Evolutionary conservation across 441 rosid genomes (phyloP).

Genomic region (California macrophylla): DNA sequence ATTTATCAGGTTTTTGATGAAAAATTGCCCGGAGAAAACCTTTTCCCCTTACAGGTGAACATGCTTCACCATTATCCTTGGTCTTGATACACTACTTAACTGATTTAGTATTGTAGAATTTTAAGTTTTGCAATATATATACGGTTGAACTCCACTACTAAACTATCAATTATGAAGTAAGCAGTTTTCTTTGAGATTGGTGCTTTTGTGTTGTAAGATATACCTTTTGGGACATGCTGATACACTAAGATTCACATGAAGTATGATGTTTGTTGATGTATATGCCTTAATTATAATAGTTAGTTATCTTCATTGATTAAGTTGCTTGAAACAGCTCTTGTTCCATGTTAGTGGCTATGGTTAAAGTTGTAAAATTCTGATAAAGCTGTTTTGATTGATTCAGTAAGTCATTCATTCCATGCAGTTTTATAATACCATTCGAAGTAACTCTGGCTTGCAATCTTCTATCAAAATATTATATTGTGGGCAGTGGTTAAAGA

Average conservation of each 20-base stretch:
- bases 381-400: background rate
- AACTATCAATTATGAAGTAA: background rate
- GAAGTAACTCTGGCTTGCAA: background rate
- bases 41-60: slow-evolving; percentile 81
- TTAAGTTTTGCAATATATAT: background rate
- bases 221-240: background rate
- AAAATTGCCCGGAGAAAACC: slow-evolving; percentile 67
- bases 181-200: background rate
- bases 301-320: background rate
- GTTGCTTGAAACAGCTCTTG: background rate
- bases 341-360: background rate
- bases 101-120: background rate
- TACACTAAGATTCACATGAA: background rate
- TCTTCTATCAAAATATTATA: background rate
- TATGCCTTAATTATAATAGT: too few relatives aligned
- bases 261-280: background rate
- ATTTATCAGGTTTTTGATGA: slow-evolving; percentile 66
- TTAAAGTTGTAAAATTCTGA: background rate
- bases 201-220: background rate
- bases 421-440: background rate
- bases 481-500: background rate
- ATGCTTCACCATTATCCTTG: background rate
- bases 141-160: background rate
- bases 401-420: background rate
- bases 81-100: slow-evolving; percentile 6